A percentile compares a stretch with the other conserved stretches of the same genome.
These are phyloP conservation scores for Amaranthus palmeri DNA, from an alignment of 148 eudicot genomes.

Conservation along the genomic window DNA sequence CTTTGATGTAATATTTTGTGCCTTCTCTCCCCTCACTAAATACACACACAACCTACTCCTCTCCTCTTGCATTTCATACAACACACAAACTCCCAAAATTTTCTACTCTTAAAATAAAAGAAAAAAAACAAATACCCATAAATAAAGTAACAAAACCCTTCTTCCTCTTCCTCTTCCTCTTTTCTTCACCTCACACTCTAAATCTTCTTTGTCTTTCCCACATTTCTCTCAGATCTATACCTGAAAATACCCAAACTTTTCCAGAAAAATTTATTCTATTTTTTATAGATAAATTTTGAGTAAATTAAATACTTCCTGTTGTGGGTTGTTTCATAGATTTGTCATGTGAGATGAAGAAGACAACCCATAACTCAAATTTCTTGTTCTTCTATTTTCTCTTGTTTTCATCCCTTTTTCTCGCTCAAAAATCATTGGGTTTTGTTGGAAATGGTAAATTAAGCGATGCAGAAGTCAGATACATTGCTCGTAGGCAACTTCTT, in stretches of 20 bases:
- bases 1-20: slow-evolving; percentile 25
- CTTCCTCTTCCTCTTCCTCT: slow-evolving; percentile 6
- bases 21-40: slow-evolving; percentile 20
- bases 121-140: slow-evolving; percentile 3
- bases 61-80: slow-evolving; percentile 5
- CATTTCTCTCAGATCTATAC: slow-evolving; percentile 21
- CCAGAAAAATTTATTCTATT: not conserved
- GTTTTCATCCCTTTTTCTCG: slow-evolving; percentile 2
- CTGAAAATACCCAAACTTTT: not conserved
- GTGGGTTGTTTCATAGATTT: slow-evolving; percentile 34
- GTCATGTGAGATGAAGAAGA: slow-evolving; percentile 32
- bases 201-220: not conserved
- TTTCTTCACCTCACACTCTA: slow-evolving; percentile 18
- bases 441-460: slow-evolving; percentile 33
- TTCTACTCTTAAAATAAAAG: slow-evolving; percentile 17
- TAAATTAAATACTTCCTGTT: not conserved
- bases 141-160: not conserved
- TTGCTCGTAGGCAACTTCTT: slow-evolving; percentile 52
- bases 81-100: slow-evolving; percentile 21
- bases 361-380: slow-evolving; percentile 10
- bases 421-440: not conserved
- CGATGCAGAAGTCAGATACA: slow-evolving; percentile 42
- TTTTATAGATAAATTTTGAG: not conserved
- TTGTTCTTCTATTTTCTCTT: not conserved
- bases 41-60: slow-evolving; percentile 19